Conservation (phyloP, 78 protist genomes). For the Dictyostelium firmibasis region DNA sequence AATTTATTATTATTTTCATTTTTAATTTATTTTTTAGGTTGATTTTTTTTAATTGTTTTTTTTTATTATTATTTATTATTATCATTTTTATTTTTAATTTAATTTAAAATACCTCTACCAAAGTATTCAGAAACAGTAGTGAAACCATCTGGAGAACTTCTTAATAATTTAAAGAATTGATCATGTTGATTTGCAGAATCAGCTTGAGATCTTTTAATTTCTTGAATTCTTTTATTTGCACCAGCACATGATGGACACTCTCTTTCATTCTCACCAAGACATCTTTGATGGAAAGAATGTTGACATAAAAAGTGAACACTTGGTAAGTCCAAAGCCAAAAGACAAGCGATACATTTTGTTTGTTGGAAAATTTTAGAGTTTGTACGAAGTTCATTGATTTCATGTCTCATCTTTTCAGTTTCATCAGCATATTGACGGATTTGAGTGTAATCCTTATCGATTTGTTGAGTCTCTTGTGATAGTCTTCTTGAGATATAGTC, state of each 20-base stretch:
- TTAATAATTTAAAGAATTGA: constrained; percentile 87
- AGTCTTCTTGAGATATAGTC: constrained; percentile 85
- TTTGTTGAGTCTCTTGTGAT: constrained; percentile 67
- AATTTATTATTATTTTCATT: not conserved
- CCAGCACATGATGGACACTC: constrained; percentile 88
- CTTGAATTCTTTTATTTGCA: constrained; percentile 82
- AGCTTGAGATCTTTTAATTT: constrained; percentile 78
- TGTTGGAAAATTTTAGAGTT: constrained; percentile 88
- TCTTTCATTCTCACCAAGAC: constrained; percentile 88
- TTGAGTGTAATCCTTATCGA: constrained; percentile 68
- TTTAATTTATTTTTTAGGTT: not conserved
- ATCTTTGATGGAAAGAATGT: constrained; percentile 93
- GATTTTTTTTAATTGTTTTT: not conserved
- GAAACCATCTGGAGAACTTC: constrained; percentile 92
- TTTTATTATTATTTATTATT: not conserved
- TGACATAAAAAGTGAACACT: constrained; percentile 94
- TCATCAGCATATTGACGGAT: constrained; percentile 80
- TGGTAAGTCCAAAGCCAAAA: constrained; percentile 91
- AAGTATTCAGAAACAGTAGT: constrained; percentile 93
- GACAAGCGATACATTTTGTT: constrained; percentile 86
- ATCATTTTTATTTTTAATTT: not conserved
- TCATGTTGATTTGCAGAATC: constrained; percentile 89
- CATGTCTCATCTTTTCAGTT: constrained; percentile 86
- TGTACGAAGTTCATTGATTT: constrained; percentile 77
- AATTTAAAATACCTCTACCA: constrained; percentile 68